phyloP scores from a whole-genome alignment of 768 basidiomycete genomes.

The Melanogaster broomeanus region DNA sequence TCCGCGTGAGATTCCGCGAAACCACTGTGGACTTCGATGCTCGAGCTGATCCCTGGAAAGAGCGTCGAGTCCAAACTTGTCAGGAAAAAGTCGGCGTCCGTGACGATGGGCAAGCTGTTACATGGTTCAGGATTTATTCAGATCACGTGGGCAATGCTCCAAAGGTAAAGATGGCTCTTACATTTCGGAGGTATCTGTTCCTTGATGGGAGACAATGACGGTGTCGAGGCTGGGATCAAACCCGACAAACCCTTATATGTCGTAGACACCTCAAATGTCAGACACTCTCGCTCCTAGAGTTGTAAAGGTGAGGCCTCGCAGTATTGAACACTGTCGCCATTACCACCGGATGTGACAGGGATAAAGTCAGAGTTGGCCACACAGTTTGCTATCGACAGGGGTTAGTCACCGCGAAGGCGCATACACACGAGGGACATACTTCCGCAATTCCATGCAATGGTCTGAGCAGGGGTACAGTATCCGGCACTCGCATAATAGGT shows the following conservation, averaged over 20 bases:
- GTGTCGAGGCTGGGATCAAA: constrained; percentile 36
- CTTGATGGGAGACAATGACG: constrained; percentile 33
- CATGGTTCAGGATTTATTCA: too few species aligned
- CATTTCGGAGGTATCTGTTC: constrained; percentile 22
- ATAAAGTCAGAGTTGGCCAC: constrained; percentile 47
- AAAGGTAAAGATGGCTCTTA: not conserved
- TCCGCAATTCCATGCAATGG: constrained; percentile 51
- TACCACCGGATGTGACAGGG: constrained; percentile 49
- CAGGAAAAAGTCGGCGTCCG: constrained; percentile 27
- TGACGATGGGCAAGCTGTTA: not conserved
- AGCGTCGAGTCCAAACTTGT: constrained; percentile 36
- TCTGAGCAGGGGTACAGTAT: constrained; percentile 42
- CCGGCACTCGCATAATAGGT: constrained; percentile 48
- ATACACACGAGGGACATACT: constrained; percentile 26
- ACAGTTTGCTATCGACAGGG: constrained; percentile 41
- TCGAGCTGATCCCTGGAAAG: constrained; percentile 50
- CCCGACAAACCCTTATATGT: constrained; percentile 46
- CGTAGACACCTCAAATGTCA: too few species aligned
- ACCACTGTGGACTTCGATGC: constrained; percentile 47
- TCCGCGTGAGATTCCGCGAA: constrained; percentile 45
- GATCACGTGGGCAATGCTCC: not conserved
- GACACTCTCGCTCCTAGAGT: not conserved
- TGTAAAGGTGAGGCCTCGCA: constrained; percentile 29
- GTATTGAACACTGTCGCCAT: constrained; percentile 43
- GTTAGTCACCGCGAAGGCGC: not conserved